Evolutionary conservation across 805 yeast genomes (phyloP).

Genomic region (Metschnikowia orientalis): DNA sequence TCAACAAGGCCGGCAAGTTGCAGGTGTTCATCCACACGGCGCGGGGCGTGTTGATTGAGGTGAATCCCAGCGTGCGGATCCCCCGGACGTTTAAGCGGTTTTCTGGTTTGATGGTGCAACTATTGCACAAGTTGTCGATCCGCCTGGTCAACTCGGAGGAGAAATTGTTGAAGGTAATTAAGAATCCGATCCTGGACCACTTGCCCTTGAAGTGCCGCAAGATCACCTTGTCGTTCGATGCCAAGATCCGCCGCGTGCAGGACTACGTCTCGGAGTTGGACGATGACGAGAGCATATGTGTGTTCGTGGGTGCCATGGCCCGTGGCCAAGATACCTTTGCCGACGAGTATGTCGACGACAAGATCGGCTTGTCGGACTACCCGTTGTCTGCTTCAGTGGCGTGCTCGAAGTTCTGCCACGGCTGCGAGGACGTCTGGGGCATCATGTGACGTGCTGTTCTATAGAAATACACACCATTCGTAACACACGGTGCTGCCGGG

Average conservation of each 20-base stretch:
- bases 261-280: conserved; percentile 79
- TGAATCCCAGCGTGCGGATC: conserved; percentile 92
- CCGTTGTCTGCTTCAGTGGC: conserved; percentile 97
- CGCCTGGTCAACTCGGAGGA: conserved; percentile 95
- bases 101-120: conserved; percentile 96
- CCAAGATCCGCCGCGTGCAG: conserved; percentile 81
- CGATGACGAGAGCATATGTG: conserved; percentile 91
- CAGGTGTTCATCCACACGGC: conserved; percentile 97
- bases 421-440: conserved; percentile 97
- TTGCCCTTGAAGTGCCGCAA: conserved; percentile 94
- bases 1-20: conserved; percentile 93
- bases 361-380: conserved; percentile 90
- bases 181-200: conserved; percentile 96
- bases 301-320: conserved; percentile 99
- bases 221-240: conserved; percentile 87
- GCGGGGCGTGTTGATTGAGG: conserved; percentile 89
- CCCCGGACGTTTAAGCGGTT: conserved; percentile 98
- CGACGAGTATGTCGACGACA: conserved; percentile 94
- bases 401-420: conserved; percentile 96
- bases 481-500: no score
- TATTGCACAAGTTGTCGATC: conserved; percentile 86
- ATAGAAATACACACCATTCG: no score
- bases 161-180: conserved; percentile 86
- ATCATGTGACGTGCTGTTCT: conserved; percentile 46
- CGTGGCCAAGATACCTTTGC: conserved; percentile 97